Base-by-base conservation (phyloP, 352 stramenopile genomes). In the Blastocystis sp. region DNA sequence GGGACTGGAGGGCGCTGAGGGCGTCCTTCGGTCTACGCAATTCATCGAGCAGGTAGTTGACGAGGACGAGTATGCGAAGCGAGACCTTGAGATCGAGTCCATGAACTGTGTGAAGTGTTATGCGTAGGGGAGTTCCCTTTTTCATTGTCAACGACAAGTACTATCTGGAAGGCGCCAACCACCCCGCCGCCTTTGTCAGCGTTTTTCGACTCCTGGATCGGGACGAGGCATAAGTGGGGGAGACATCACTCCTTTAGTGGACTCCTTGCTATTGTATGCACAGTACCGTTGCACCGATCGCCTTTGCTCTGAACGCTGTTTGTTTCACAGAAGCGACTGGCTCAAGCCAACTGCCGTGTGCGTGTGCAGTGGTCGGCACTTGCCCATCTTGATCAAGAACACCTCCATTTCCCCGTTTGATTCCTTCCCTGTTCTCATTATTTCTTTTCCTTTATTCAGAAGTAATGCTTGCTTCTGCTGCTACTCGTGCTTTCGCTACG, bases 131-230 rank as follows among this genome's bases (percentile, higher is more conserved):
- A 48, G 69, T 79, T 24, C 69, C 69, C 9, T 79, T 60, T 24
- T 79, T 79, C 38, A 61, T 79, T 24, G 54, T 79, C 9, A 63
- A 63, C 10, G 69, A 79, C 17, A 19, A 34, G 24, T 79, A 60
- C 54, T 79, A 79, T 62, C 38, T 79, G 69, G 69, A 79, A 24
- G 69, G 69, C 28, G 69, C 69, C 24, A 79, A 79, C 38, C 69
- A 40, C n/a, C 69, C 69, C 43, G 38, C 69, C 17, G 69, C 69
- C 43, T 79, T 79, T 79, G 21, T 79, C n/a, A 79, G 45, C 40
- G 69, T 79, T 40, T 79, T 79, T 79, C 43, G 43, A 64, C 28
- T 79, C 14, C 21, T 63, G 69, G 69, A 79, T 10, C 40, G 52
- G 38, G 19, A 60, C 6, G 17, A 63, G 10, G 24, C 9, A 11